Evolutionary conservation across 2,329 filamentous ascomycete species (phyloP).

Genomic region (Colletotrichum tofieldiae): DNA sequence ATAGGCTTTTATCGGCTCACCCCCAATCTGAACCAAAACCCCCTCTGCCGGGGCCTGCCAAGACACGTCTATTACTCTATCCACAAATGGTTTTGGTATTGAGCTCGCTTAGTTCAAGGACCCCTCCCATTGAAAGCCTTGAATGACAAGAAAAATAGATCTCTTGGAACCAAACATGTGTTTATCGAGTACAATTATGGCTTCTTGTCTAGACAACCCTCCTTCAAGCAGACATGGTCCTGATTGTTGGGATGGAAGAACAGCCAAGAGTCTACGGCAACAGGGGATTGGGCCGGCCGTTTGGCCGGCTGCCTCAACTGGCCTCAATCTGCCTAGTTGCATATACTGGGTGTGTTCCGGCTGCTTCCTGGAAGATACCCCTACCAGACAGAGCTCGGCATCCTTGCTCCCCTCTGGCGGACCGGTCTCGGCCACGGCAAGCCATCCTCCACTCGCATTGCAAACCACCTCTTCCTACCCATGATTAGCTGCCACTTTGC

Average conservation of each 20-base stretch:
- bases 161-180: not conserved
- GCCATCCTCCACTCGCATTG: conserved; percentile 20
- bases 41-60: conserved; percentile 3
- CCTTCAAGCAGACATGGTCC: not conserved
- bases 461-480: conserved; percentile 20
- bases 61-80: conserved; percentile 9
- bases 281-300: not conserved
- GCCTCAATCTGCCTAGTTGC: conserved; percentile 32
- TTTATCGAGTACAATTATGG: not conserved
- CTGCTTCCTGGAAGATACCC: conserved; percentile 28
- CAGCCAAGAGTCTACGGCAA: not conserved
- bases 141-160: not conserved
- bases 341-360: conserved; percentile 11
- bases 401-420: conserved; percentile 34
- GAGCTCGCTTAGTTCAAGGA: not conserved
- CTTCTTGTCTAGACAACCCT: not conserved
- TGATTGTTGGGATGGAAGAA: not conserved
- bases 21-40: not conserved
- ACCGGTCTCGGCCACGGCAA: conserved; percentile 29
- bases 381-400: conserved; percentile 25
- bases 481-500: conserved; percentile 26
- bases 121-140: not conserved
- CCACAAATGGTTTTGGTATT: not conserved
- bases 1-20: not conserved
- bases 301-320: conserved; percentile 1